Evolutionary conservation across 2,329 filamentous ascomycete species (phyloP), one percentile per base, ranked within the genome.

Genomic region (Hortaea sp.): DNA sequence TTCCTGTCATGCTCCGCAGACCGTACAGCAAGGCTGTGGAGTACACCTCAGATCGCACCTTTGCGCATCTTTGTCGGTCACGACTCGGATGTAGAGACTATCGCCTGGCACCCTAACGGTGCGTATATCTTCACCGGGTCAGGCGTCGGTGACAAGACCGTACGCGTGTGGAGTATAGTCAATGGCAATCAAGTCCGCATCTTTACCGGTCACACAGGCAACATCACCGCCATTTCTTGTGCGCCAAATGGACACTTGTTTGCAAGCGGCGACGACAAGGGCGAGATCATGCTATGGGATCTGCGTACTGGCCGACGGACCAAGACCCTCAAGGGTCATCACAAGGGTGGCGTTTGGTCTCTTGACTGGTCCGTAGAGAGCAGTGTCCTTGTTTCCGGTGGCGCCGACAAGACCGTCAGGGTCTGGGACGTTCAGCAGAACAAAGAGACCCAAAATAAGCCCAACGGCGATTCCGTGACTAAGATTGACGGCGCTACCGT

Each of bases 81-180:
- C 61, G 89, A 97, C 56, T 87, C 88, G 13, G 84, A 88, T 55
- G 86, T 95, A n/a, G 94, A 94, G 43, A 81, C 82, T 39, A 75
- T 95, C n/a, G 76, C 85, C 10, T 98, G 92, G 81, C 92, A 98
- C 59, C 88, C 90, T 0, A 98, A 98, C 62, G 88, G 87, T 12
- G 80, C 85, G 5, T 98, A 97, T 58, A 73, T 95, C 39, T 95
- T 98, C 66, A 95, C 92, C 0, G 88, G 85, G 3, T 94, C 88
- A 9, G 57, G 60, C 39, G 57, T 56, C 3, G 85, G 85, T 54
- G 89, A 98, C 66, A 90, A 90, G 65, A 92, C 88, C 0, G 86
- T 97, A 31, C 83, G 92, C 29, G 97, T 98, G 90, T 98, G 92
- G 92, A 83, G 88, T 7, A 79, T 95, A n/a, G 77, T 81, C 7